These are phyloP conservation scores for Porcisia deanei DNA, from an alignment of 208 protist species.

Conservation along the genomic window DNA sequence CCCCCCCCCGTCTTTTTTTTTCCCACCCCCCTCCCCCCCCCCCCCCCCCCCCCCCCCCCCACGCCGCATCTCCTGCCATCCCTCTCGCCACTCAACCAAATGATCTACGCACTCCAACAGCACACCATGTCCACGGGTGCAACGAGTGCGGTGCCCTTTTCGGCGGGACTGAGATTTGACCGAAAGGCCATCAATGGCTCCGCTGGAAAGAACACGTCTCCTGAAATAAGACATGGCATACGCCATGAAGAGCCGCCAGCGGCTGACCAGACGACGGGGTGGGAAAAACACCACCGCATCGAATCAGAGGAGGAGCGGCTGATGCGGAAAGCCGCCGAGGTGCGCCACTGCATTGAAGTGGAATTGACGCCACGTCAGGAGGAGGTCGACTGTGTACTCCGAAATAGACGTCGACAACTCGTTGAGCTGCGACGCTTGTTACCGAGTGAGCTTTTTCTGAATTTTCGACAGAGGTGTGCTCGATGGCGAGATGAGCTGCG, in stretches of 20 bases:
- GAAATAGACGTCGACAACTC: conserved; percentile 2
- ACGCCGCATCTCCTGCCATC: not conserved
- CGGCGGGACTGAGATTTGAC: conserved; percentile 17
- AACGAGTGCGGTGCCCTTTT: conserved; percentile 7
- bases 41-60: not conserved
- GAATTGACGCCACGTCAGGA: conserved; percentile 19
- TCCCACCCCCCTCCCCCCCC: too few relatives aligned
- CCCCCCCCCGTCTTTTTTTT: too few relatives aligned
- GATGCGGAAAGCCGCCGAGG: not conserved
- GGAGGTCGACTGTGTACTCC: conserved; percentile 7
- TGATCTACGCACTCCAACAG: not conserved
- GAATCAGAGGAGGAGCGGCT: conserved; percentile 20
- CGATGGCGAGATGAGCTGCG: conserved; percentile 2
- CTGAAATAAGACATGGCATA: not conserved
- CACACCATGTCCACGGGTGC: not conserved
- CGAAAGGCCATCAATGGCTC: not conserved
- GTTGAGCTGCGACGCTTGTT: conserved; percentile 11
- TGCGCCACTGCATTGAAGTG: conserved; percentile 7
- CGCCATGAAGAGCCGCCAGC: not conserved
- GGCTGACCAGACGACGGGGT: not conserved
- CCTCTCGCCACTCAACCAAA: not conserved
- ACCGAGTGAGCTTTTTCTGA: conserved; percentile 13
- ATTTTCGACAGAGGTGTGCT: conserved; percentile 14
- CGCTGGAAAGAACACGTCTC: not conserved
- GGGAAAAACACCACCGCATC: not conserved